Percentiles rank a stretch among this genome's conserved stretches.
phyloP scores from a whole-genome alignment of 1,284 basidiomycete genomes.

The Sporisorium scitamineum region DNA sequence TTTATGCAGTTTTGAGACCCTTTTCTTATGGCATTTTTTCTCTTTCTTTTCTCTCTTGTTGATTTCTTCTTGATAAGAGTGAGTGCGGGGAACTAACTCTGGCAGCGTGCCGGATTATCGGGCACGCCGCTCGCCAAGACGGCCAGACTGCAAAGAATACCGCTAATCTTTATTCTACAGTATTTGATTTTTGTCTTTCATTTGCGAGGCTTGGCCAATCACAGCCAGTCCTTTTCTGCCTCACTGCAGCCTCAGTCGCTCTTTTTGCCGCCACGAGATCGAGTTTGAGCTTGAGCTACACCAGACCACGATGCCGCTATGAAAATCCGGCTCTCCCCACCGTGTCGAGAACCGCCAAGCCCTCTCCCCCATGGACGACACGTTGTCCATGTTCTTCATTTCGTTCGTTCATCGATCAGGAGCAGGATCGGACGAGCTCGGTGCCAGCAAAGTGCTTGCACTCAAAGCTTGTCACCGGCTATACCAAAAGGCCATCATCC shows the following conservation, averaged over 20 bases:
- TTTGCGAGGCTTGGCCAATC: too few relatives aligned
- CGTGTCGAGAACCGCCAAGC: constrained; percentile 7
- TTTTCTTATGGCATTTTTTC: background rate
- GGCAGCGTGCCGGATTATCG: too few relatives aligned
- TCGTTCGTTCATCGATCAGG: background rate
- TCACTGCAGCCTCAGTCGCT: background rate
- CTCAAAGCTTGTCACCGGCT: background rate
- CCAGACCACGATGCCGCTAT: background rate
- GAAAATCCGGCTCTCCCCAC: background rate
- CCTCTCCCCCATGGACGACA: background rate
- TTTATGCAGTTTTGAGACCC: background rate
- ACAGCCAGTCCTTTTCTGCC: background rate
- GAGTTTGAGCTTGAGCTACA: background rate
- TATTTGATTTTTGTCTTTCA: too few relatives aligned
- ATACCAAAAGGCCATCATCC: background rate
- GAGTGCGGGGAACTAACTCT: too few relatives aligned
- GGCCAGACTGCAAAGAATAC: too few relatives aligned
- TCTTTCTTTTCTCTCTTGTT: too few relatives aligned
- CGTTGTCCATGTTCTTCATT: background rate
- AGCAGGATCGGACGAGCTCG: background rate
- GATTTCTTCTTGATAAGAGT: too few relatives aligned
- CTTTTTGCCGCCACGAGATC: background rate
- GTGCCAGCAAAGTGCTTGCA: background rate
- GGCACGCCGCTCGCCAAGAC: too few relatives aligned
- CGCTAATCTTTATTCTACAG: too few relatives aligned